Percentiles rank a stretch among this genome's conserved stretches.
Evolutionary conservation across 352 stramenopile genomes (phyloP).

Genomic region (Elongisporangium undulatum): DNA sequence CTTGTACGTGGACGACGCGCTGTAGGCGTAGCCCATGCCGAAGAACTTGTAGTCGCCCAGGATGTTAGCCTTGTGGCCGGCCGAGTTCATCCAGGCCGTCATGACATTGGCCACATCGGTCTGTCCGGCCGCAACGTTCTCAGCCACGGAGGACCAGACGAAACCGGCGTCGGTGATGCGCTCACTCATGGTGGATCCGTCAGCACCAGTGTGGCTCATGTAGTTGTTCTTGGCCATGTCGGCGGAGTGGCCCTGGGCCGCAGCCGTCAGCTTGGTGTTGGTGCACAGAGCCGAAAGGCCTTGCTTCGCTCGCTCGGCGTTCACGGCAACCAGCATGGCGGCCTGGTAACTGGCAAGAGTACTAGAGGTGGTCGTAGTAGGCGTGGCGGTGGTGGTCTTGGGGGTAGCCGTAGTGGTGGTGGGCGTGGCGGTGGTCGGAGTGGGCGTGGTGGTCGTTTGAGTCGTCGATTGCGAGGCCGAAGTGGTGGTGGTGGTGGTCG

Average conservation of each 20-base stretch:
- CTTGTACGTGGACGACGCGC: constrained; percentile 27
- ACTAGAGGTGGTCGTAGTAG: background rate
- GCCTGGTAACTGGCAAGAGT: background rate
- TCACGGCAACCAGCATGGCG: constrained; percentile 40
- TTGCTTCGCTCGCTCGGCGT: constrained; percentile 30
- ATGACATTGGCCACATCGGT: constrained; percentile 30
- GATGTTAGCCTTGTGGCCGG: constrained; percentile 37
- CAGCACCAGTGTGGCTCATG: constrained; percentile 37
- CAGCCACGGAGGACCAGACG: constrained; percentile 25
- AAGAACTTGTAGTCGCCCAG: constrained; percentile 16
- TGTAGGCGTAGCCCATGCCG: constrained; percentile 46
- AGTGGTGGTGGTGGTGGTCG: background rate
- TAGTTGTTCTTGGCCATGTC: constrained; percentile 44
- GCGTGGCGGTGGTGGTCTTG: background rate
- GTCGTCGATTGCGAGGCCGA: background rate
- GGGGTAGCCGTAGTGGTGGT: background rate
- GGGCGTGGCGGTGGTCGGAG: background rate
- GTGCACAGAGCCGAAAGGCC: constrained; percentile 30
- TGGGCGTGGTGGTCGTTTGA: background rate
- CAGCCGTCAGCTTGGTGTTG: constrained; percentile 29
- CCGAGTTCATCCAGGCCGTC: constrained; percentile 49
- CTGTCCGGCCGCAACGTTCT: constrained; percentile 55
- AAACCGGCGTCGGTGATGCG: constrained; percentile 34
- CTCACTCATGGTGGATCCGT: constrained; percentile 30
- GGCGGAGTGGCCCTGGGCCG: constrained; percentile 21